Conservation (phyloP, 129 eudicot genomes). For the Sambucus nigra region DNA sequence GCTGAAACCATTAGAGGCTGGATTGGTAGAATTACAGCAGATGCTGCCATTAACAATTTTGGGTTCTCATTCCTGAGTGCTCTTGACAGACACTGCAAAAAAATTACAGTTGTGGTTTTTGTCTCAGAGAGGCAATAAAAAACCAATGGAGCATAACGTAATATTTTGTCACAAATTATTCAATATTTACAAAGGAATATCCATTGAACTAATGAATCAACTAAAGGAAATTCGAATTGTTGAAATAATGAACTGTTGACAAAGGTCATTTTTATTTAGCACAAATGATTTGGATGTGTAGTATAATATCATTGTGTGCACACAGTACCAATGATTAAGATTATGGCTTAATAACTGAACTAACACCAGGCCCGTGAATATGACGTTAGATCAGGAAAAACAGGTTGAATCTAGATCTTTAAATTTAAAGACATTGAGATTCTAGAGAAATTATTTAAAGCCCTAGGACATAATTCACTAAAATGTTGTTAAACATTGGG, state of each 20-base stretch:
- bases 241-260: background rate
- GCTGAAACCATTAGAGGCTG: conserved; percentile 94
- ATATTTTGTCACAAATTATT: background rate
- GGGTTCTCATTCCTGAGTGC: conserved; percentile 85
- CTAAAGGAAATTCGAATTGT: background rate
- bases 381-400: too few species aligned
- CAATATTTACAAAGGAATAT: background rate
- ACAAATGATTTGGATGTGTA: too few species aligned
- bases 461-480: too few species aligned
- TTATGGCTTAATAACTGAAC: too few species aligned
- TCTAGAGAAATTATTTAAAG: too few species aligned
- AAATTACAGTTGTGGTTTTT: background rate
- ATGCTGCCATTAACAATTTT: conserved; percentile 82
- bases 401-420: too few species aligned
- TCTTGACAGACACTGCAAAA: conserved; percentile 74
- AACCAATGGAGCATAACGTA: background rate
- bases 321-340: too few species aligned
- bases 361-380: too few species aligned
- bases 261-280: too few species aligned
- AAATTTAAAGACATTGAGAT: too few species aligned
- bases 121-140: background rate
- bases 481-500: too few species aligned
- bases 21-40: conserved; percentile 76
- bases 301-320: too few species aligned
- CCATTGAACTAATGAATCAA: background rate